phyloP scores from a whole-genome alignment of 164 flowering plant species.

The Platanus orientalis region DNA sequence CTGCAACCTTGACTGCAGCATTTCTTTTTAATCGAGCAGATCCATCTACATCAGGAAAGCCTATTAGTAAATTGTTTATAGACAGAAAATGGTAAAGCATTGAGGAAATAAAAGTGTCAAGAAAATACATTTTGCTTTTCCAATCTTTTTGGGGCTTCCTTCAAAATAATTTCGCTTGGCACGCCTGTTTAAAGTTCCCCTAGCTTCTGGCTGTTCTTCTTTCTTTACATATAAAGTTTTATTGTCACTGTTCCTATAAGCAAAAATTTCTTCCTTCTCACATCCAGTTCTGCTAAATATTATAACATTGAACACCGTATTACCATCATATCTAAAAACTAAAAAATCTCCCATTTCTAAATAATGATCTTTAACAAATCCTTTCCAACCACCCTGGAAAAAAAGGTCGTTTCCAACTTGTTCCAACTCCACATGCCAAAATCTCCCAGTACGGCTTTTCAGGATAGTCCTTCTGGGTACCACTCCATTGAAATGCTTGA shows the following conservation, averaged over 20 bases:
- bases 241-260: background rate
- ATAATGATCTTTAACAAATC: constrained; percentile 16
- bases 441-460: constrained; percentile 3
- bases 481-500: constrained; percentile 15
- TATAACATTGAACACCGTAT: constrained; percentile 16
- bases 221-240: background rate
- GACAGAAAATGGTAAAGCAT: background rate
- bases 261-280: constrained; percentile 16
- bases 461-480: constrained; percentile 13
- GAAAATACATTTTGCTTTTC: constrained; percentile 7
- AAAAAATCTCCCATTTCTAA: constrained; percentile 22
- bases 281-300: constrained; percentile 22
- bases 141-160: background rate
- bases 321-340: constrained; percentile 16
- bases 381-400: constrained; percentile 25
- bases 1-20: background rate
- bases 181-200: background rate
- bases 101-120: background rate
- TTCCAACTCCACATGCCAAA: constrained; percentile 19
- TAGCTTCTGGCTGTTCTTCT: constrained; percentile 10
- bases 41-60: background rate
- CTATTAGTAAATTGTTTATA: background rate
- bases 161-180: background rate
- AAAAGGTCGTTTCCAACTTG: constrained; percentile 8
- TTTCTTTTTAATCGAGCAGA: background rate